A percentile compares a stretch with the other conserved stretches of the same genome.
These are phyloP conservation scores for Opeltia flavorubescens DNA, from an alignment of 495 filamentous ascomycete species.

Conservation along the genomic window DNA sequence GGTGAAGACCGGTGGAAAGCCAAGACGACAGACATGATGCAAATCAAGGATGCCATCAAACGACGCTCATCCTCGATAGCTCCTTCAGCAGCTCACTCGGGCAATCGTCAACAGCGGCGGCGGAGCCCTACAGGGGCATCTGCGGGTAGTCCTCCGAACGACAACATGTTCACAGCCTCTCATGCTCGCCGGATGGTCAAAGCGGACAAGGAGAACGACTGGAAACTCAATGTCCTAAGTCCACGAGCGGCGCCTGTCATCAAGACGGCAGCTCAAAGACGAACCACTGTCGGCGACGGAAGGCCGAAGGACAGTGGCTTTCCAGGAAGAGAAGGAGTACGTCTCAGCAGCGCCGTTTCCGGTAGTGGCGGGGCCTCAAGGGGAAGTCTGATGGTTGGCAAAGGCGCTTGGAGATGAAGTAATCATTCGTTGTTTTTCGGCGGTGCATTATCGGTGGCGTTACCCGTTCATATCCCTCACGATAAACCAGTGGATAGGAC, in stretches of 20 bases:
- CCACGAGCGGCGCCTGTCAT: conserved; percentile 52
- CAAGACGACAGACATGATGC: conserved; percentile 41
- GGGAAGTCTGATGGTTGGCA: conserved; percentile 13
- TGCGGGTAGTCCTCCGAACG: conserved; percentile 40
- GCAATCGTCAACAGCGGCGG: conserved; percentile 35
- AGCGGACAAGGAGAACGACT: conserved; percentile 43
- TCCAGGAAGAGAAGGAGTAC: conserved; percentile 28
- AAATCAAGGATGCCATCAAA: conserved; percentile 50
- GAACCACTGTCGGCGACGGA: conserved; percentile 37
- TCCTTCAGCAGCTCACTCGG: conserved; percentile 16
- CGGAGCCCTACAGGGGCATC: conserved; percentile 46
- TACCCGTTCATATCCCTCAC: neutral
- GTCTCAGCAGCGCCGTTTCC: conserved; percentile 25
- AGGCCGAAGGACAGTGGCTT: conserved; percentile 31
- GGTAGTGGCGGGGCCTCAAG: conserved; percentile 10
- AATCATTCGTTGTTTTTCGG: neutral
- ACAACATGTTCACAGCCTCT: conserved; percentile 52
- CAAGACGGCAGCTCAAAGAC: conserved; percentile 38
- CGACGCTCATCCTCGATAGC: conserved; percentile 28
- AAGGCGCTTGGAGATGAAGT: conserved; percentile 15
- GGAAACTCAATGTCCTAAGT: conserved; percentile 45
- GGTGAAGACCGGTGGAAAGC: conserved; percentile 22
- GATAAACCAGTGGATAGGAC: too few species aligned
- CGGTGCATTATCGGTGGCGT: neutral
- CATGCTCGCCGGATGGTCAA: conserved; percentile 60